Evolutionary conservation across 768 basidiomycete genomes (phyloP).

Genomic region (Heimioporus sp.): DNA sequence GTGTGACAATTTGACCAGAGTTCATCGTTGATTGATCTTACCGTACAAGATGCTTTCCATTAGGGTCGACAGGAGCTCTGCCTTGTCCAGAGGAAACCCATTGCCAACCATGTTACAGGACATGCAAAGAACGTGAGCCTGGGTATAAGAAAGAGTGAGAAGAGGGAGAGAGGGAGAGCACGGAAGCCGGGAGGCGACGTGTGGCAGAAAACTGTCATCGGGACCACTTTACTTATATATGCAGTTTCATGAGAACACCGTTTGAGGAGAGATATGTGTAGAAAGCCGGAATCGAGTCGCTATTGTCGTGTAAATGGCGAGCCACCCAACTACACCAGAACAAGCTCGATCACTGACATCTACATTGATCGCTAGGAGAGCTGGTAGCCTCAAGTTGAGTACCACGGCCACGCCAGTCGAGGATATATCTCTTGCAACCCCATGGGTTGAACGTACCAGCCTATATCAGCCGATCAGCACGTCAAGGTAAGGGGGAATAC

Average conservation of each 20-base stretch:
- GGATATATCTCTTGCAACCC: neutral
- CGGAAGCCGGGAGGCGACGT: neutral
- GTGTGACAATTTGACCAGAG: neutral
- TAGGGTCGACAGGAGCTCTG: slow-evolving; percentile 5
- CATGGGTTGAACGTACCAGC: neutral
- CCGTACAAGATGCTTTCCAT: slow-evolving; percentile 14
- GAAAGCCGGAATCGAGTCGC: neutral
- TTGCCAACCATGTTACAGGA: neutral
- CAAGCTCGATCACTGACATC: neutral
- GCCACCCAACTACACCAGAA: neutral
- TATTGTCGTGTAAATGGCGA: neutral
- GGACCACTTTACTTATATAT: neutral
- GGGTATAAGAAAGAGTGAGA: neutral
- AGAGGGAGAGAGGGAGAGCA: neutral
- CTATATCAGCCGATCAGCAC: neutral
- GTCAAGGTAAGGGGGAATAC: neutral
- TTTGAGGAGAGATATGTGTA: neutral
- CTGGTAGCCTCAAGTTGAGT: neutral
- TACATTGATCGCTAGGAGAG: neutral
- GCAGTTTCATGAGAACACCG: neutral
- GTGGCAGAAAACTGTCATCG: no score
- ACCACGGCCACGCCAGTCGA: neutral
- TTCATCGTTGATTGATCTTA: neutral
- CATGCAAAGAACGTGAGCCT: neutral
- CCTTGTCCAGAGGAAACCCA: neutral